phyloP scores from a whole-genome alignment of 1,139 yeast genomes.

The Candida sp. region DNA sequence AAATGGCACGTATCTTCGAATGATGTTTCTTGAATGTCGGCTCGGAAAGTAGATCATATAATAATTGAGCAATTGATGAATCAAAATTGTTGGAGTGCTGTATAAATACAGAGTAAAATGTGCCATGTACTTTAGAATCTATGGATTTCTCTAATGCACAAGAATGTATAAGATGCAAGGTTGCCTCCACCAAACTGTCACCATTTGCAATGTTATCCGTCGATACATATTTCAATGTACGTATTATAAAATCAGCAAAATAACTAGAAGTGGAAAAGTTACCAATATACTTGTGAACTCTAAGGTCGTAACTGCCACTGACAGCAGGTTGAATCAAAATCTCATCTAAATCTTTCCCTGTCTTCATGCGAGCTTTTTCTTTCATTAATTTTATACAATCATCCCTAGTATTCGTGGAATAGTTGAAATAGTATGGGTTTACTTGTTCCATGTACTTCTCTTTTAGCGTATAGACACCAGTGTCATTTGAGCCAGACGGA shows the following conservation, averaged over 20 bases:
- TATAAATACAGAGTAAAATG: conserved; percentile 32
- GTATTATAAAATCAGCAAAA: conserved; percentile 51
- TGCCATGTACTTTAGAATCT: conserved; percentile 25
- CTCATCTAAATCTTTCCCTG: conserved; percentile 34
- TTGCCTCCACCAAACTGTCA: conserved; percentile 56
- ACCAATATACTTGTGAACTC: conserved; percentile 32
- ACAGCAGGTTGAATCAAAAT: conserved; percentile 49
- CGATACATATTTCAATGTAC: conserved; percentile 42
- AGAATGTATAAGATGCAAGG: conserved; percentile 69
- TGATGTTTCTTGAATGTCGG: conserved; percentile 42
- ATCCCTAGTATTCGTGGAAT: conserved; percentile 74
- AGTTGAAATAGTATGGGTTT: conserved; percentile 83
- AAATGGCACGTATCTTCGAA: conserved; percentile 53
- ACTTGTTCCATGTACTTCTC: conserved; percentile 51
- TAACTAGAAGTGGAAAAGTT: conserved; percentile 48
- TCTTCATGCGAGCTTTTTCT: conserved; percentile 30
- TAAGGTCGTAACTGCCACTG: conserved; percentile 22
- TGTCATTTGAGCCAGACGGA: conserved; percentile 62
- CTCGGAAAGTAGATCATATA: conserved; percentile 41
- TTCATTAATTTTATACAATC: conserved; percentile 63
- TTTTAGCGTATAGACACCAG: conserved; percentile 69
- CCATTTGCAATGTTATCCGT: conserved; percentile 35
- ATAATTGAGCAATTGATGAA: conserved; percentile 41
- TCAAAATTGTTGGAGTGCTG: conserved; percentile 24
- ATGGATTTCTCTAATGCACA: conserved; percentile 32